Base-by-base conservation (phyloP, 495 filamentous ascomycete species). In the Talaromyces liani region DNA sequence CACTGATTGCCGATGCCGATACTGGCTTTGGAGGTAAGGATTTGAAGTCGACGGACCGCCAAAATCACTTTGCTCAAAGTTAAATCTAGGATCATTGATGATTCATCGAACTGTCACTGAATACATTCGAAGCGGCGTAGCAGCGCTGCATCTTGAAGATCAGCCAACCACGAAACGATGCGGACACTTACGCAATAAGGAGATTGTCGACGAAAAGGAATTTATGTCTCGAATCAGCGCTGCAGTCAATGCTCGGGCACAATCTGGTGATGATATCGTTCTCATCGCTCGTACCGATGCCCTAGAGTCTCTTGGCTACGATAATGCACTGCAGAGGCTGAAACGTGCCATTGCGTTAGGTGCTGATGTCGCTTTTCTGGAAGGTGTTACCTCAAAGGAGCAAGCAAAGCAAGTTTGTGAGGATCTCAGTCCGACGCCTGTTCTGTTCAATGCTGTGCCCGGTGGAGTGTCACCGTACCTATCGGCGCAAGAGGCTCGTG, bases 101-200 rank as follows among this genome's bases (percentile, higher is more conserved):
- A 78, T 87, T 33, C 72, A 78, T 8, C 73, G 79, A n/a, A 81
- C 84, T 0, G 78, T 85, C 25, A 71, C 75, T 58, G 71, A 79
- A 54, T 88, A 87, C 69, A 80, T 81, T 39, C 74, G 74, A 4
- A 75, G 80, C 14, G 83, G 83, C 41, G 81, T 87, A 3, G 85
- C 86, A 2, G 86, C 76, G 9, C 70, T 88, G 34, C 84, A 88
- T 64, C 74, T 88, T 55, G 86, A 89, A 70, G 86, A 88, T 72
- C 84, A 88, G 67, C 77, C 84, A 14, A 69, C 70, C 25, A 78
- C 75, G 14, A 88, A 88, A 65, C 82, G 82, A 4, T 85, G 82
- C 69, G 83, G 82, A 6, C 81, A 85, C 63, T 71, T 85, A 9
- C 61, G 55, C 0, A 78, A 80, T 56, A 88, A 88, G 66, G 72